These are phyloP conservation scores for Raffaelea albimanens DNA, from an alignment of 2,329 filamentous ascomycete species.

Conservation along the genomic window DNA sequence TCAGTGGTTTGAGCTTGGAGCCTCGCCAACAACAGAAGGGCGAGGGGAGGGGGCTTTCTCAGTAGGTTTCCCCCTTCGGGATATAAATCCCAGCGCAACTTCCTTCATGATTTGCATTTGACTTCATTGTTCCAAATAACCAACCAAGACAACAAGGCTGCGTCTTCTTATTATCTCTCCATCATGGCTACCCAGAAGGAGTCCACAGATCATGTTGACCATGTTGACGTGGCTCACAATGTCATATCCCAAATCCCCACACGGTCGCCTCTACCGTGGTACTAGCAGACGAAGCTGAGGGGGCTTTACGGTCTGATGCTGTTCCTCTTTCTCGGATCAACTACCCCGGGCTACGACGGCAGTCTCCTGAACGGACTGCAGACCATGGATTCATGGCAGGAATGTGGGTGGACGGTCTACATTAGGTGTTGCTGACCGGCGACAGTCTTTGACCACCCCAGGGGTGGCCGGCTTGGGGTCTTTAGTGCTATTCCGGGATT, in stretches of 20 bases:
- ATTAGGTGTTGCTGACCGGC: neutral
- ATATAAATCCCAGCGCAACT: too few species aligned
- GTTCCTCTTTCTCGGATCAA: conserved; percentile 5
- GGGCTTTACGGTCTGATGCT: conserved; percentile 3
- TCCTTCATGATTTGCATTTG: too few species aligned
- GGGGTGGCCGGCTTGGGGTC: neutral
- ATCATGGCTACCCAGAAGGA: too few species aligned
- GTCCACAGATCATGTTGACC: neutral
- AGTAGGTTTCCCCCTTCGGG: too few species aligned
- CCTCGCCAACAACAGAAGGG: too few species aligned
- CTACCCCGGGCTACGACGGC: conserved; percentile 4
- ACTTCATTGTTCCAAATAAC: too few species aligned
- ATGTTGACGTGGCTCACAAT: conserved; percentile 2
- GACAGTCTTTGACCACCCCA: neutral
- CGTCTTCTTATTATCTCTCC: too few species aligned
- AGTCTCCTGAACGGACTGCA: conserved; percentile 6
- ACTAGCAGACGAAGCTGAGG: neutral
- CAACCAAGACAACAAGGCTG: too few species aligned
- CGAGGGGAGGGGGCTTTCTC: too few species aligned
- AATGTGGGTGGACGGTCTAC: neutral
- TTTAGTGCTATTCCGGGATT: conserved; percentile 3
- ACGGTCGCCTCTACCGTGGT: neutral
- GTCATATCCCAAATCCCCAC: neutral
- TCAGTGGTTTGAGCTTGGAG: too few species aligned
- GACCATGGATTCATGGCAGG: conserved; percentile 5